Evolutionary conservation across 768 basidiomycete species (phyloP), one percentile per base, ranked within the genome.

Genomic region (Pleurotus ostreatus): DNA sequence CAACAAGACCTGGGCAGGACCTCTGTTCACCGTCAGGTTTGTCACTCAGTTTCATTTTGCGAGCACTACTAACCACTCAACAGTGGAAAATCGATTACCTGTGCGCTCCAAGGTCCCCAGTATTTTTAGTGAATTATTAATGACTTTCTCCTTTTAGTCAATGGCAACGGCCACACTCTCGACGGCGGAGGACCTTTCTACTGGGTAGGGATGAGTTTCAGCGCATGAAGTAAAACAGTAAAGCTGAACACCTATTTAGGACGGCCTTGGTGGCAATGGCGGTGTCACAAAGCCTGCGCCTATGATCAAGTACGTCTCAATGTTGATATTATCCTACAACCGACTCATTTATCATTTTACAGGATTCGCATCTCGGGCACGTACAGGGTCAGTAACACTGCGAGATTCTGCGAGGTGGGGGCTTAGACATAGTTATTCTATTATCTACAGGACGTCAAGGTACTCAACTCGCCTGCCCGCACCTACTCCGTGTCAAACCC

Each of bases 21-120:
- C 80, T 11, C 68, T 85, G 40, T 82, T 85, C 64, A 66, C 72
- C 30, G 63, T 85, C 61, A 77, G 61, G 82, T 82, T 59, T 43
- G 68, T 63, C 12, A 46, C 15, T 5, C 9, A 6, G 37, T 48
- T 15, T 5, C 44, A 1, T 49, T 18, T 40, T 45, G 20, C 48
- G 4, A 8, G 38, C n/a, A 18, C 22, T 34, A 56, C 82, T 51
- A 13, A 16, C 30, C 9, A 38, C 5, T 38, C 18, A 16, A 34
- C 5, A 53, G 82, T 46, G 83, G 83, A 5, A 64, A 68, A 3
- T 63, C 68, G 30, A 74, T 84, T 53, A 79, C 71, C 9, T 83
- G 82, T 82, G 61, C 61, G 77, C 57, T 22, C 47, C 20, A 9
- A 11, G 11, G 11, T 34, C 11, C 30, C 30, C 30, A 11, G 30